Base-by-base conservation (phyloP, 371 early-diverging fungal species). In the Circinella minor region DNA sequence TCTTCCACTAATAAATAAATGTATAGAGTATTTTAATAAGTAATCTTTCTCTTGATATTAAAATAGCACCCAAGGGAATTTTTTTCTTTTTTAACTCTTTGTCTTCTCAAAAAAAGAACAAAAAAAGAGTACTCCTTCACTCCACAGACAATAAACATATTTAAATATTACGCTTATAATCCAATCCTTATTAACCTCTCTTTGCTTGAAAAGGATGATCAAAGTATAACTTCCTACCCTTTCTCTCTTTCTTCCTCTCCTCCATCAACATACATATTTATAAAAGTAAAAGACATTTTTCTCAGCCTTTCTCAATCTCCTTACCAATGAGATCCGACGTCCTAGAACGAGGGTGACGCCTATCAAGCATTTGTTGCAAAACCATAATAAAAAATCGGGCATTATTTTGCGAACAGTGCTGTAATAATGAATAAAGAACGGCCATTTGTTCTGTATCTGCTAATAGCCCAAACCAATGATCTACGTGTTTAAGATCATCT, bases 391-490 rank as follows among this genome's bases (percentile, higher is more conserved):
- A 95, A 74, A 97, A 97, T 43, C 95, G 89, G 63, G 94, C 87
- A 82, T 98, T 97, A 36, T 96, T 91, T 59, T 86, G 93, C 6
- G 92, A 93, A 11, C 92, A 87, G 74, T 94, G 92, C 78, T 96
- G 96, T 55, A 96, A 79, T 64, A 98, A 85, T 14, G 92, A 89
- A 78, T 95, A 96, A 57, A 98, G 80, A n/a, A 95, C 91, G 14
- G 96, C 91, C 8, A 96, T 96, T 57, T 94, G 83, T 79, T 98
- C 97, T 39, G 95, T 90, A 68, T 96, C 96, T 3, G 91, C 87
- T 61, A 96, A 81, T 38, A 92, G 94, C 3, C 86, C 81, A 83
- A 96, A 97, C 98, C 98, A 98, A 69, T 96, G 92, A 76, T 97
- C 96, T 39, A 98, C 94, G 62, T 95, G 94, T 39, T 89, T 86